Evolutionary conservation across 768 basidiomycete species (phyloP), one percentile per base, ranked within the genome.

Genomic region (Mycena crocata): DNA sequence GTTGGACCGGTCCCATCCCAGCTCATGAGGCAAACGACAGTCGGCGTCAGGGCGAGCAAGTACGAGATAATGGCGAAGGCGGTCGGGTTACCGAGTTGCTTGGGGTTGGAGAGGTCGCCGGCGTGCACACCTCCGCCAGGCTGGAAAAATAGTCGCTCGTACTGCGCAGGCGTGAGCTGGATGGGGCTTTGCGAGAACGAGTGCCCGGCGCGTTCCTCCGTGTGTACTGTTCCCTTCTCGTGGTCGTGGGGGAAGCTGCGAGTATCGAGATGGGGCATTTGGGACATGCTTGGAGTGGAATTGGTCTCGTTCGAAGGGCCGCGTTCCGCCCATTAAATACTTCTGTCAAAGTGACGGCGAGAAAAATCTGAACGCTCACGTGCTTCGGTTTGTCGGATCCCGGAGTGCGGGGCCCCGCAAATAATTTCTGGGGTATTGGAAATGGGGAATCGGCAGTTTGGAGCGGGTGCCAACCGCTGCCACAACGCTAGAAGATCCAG

Each of bases 21-120:
- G 40, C 50, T 52, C 68, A 67, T 67, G 49, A 70, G 71, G 17
- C 63, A 35, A 32, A 54, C 67, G 28, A 61, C 68, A 35, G 71
- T 72, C 23, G 71, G 71, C 10, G 71, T 69, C 14, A 69, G n/a
- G 9, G 64, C 55, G 34, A 72, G 64, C 28, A 72, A 51, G 59
- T 70, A 67, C 5, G 65, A 67, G 12, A 72, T 64, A 39, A 72
- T 57, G 2, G 55, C 71, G 14, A 72, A 46, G 12, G 71, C 68
- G 3, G 71, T 70, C 1, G 71, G 68, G 58, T 72, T 70, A 4
- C 71, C 71, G 9, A 69, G 62, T 23, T 57, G 62, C 14, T 23
- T 57, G 31, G 61, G 62, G 10, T 39, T 62, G 45, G 51, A 58
- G 15, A 26, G 46, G 23, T 42, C 44, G 19, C 26, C 40, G 24